These are phyloP conservation scores for Pleurotus sapidus DNA, from an alignment of 768 basidiomycete genomes.

Conservation along the genomic window DNA sequence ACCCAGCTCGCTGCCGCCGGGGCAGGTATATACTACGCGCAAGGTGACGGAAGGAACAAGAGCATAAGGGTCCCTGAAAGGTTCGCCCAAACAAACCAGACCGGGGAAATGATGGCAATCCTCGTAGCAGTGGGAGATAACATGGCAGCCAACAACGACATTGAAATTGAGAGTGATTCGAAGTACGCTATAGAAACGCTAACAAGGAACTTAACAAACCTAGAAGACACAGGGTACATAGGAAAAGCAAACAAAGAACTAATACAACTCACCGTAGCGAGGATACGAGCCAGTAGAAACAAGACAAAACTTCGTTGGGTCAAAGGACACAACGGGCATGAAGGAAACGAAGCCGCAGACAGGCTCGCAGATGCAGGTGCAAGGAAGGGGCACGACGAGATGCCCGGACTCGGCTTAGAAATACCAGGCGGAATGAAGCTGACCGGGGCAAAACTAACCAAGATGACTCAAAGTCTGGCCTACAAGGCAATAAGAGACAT, in stretches of 20 bases:
- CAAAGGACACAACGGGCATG: conserved; percentile 19
- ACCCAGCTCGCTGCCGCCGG: neutral
- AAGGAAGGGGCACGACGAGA: neutral
- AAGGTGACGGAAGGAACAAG: conserved; percentile 13
- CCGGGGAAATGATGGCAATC: conserved; percentile 13
- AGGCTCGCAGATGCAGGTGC: conserved; percentile 14
- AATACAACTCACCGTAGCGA: conserved; percentile 1
- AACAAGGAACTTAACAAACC: conserved; percentile 11
- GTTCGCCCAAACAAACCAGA: conserved; percentile 17
- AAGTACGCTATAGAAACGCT: conserved; percentile 17
- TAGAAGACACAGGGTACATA: conserved; percentile 27
- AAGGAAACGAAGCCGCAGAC: conserved; percentile 20
- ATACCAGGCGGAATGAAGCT: neutral
- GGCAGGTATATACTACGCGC: neutral
- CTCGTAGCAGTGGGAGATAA: conserved; percentile 6
- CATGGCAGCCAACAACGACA: neutral
- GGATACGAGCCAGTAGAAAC: conserved; percentile 11
- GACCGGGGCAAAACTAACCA: conserved; percentile 12
- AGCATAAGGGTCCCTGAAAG: conserved; percentile 9
- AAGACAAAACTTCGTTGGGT: conserved; percentile 19
- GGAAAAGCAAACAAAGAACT: conserved; percentile 11
- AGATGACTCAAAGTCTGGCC: conserved; percentile 15
- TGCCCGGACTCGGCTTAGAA: neutral
- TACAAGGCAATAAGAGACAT: conserved; percentile 11
- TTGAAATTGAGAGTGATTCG: conserved; percentile 3